phyloP scores from a whole-genome alignment of 106 monocot genomes.

The Phalaenopsis aphrodite region DNA sequence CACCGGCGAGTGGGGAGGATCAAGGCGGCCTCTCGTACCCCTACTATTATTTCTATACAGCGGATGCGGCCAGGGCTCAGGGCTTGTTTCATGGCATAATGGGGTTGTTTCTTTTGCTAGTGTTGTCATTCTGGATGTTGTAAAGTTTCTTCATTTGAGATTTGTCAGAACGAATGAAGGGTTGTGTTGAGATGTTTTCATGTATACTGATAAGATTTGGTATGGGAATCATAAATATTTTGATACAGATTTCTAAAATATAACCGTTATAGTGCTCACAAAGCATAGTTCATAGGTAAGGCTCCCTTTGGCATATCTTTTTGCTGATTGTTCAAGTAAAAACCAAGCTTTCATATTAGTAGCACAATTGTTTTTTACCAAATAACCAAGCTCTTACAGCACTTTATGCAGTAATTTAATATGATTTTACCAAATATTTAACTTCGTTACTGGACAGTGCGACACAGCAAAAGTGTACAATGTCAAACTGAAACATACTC shows the following conservation, averaged over 20 bases:
- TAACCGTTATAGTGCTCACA: not conserved
- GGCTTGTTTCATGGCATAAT: not conserved
- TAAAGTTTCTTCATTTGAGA: not conserved
- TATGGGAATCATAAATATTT: not conserved
- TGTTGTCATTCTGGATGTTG: not conserved
- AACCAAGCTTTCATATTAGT: no score
- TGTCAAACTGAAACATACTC: no score
- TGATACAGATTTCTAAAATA: not conserved
- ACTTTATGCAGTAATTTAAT: no score
- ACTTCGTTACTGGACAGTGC: no score
- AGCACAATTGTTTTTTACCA: no score
- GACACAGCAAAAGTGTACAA: no score
- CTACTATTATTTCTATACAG: constrained; percentile 6
- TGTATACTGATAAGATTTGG: not conserved
- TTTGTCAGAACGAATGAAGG: not conserved
- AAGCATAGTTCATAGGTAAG: not conserved
- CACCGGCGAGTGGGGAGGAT: not conserved
- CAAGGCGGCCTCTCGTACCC: not conserved
- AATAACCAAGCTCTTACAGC: no score
- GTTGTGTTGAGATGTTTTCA: no score
- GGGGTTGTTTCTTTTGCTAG: not conserved
- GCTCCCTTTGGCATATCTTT: no score
- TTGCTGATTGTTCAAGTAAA: no score
- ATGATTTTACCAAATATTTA: no score
- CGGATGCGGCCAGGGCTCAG: not conserved